These are phyloP conservation scores for Umbellularia californica DNA, from an alignment of 164 flowering plant species.

Conservation along the genomic window DNA sequence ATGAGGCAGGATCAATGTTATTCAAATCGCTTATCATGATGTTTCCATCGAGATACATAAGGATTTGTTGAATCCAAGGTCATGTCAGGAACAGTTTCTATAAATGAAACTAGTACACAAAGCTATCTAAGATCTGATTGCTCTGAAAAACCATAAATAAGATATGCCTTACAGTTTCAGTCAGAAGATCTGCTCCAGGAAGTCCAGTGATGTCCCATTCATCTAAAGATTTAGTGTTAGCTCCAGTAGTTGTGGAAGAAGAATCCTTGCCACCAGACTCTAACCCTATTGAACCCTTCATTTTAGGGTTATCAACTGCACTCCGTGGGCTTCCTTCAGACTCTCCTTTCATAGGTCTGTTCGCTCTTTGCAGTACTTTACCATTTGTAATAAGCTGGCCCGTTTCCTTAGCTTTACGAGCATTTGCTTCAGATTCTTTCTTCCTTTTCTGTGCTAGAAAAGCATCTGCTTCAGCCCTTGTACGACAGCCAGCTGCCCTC, in stretches of 20 bases:
- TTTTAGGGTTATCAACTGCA: slow-evolving; percentile 16
- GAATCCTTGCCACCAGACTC: slow-evolving; percentile 40
- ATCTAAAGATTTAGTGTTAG: slow-evolving; percentile 30
- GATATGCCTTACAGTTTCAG: slow-evolving; percentile 54
- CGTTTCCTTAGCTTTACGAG: slow-evolving; percentile 43
- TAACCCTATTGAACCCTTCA: slow-evolving; percentile 23
- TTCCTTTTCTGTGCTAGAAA: slow-evolving; percentile 53
- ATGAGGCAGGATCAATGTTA: no score
- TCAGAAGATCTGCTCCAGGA: slow-evolving; percentile 69
- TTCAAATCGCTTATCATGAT: no score
- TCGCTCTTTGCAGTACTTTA: slow-evolving; percentile 42
- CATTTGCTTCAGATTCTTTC: slow-evolving; percentile 63
- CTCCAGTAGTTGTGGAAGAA: slow-evolving; percentile 23
- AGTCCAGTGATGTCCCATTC: slow-evolving; percentile 77
- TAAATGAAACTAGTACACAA: no score
- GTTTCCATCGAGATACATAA: no score
- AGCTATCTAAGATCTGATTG: neutral
- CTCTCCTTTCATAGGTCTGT: slow-evolving; percentile 35
- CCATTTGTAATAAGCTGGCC: slow-evolving; percentile 43
- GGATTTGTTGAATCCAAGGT: no score
- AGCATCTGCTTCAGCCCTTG: slow-evolving; percentile 68
- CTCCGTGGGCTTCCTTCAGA: slow-evolving; percentile 41
- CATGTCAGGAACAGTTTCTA: no score
- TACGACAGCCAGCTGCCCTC: slow-evolving; percentile 76
- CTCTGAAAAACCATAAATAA: neutral